A percentile compares a stretch with the other conserved stretches of the same genome.
Evolutionary conservation across 2,329 filamentous ascomycete genomes (phyloP).

Genomic region (Tolypocladium tundrense): DNA sequence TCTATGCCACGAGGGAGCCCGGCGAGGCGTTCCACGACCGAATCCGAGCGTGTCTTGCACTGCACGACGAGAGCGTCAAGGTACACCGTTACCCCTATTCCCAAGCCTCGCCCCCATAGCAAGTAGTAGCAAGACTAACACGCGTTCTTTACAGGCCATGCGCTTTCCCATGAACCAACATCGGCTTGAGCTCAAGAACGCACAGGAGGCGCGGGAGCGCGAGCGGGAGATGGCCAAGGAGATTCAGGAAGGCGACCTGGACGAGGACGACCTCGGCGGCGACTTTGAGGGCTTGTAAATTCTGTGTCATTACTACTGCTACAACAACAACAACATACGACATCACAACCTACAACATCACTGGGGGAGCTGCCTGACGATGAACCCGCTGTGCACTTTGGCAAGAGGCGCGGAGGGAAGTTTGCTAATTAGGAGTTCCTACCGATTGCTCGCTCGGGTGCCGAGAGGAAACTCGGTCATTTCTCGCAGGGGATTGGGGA

Average conservation of each 20-base stretch:
- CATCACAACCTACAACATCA: neutral
- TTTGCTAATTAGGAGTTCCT: neutral
- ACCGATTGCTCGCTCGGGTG: neutral
- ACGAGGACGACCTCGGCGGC: conserved; percentile 90
- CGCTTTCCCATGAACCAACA: conserved; percentile 99
- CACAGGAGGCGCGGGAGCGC: conserved; percentile 92
- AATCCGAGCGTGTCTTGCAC: conserved; percentile 78
- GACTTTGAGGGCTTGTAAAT: conserved; percentile 91
- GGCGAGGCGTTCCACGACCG: conserved; percentile 97
- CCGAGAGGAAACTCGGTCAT: neutral
- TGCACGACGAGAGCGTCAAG: conserved; percentile 98
- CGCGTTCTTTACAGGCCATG: conserved; percentile 59
- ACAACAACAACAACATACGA: conserved; percentile 1
- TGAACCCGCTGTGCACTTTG: neutral
- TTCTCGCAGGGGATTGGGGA: neutral
- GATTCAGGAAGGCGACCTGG: conserved; percentile 94
- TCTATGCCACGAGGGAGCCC: conserved; percentile 91
- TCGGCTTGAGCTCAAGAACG: conserved; percentile 91
- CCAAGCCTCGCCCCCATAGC: neutral
- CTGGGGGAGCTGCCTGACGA: neutral
- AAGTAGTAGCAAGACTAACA: conserved; percentile 7
- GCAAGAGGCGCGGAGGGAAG: neutral
- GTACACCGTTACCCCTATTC: conserved; percentile 29
- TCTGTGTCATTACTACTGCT: conserved; percentile 3
- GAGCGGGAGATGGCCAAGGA: conserved; percentile 97